Evolutionary conservation across 2,329 filamentous ascomycete genomes (phyloP), one percentile per base, ranked within the genome.

Genomic region (Colletotrichum australisinense): DNA sequence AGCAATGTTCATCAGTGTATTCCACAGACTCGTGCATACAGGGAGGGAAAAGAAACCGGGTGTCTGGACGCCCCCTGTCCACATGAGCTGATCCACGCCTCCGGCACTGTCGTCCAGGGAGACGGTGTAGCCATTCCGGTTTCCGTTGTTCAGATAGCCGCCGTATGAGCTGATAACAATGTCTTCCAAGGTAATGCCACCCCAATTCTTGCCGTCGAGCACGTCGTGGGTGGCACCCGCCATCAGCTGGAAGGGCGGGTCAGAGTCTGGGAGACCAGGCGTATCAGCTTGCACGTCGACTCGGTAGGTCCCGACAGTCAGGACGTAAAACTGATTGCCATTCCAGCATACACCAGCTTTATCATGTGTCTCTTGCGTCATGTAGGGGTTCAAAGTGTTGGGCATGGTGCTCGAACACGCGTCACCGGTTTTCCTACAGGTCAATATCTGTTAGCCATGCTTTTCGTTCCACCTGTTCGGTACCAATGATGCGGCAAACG

Each of bases 1-100:
- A 3, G 68, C 32, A 26, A 71, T 32, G 7, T 71, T 42, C 46
- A 62, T 56, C 24, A 71, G 1, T 1, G 68, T 71, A 3, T 62
- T 67, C 68, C 68, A 71, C 9, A 71, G 14, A 19, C 46, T 71
- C 2, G 68, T 71, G 68, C 68, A 71, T 1, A 71, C 68, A 5
- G 63, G 63, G 1, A 71, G 68, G 1, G 56, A 22, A 2, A 71
- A 71, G n/a, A 71, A 71, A 1, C 68, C 68, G 4, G 68, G 68
- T 1, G 68, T 71, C 8, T 8, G 56, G 6, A 71, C 56, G 11
- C 68, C 63, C 0, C 32, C 49, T 4, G 55, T 19, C 9, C 38
- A 28, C 63, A 71, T 62, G 6, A 71, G 56, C 46, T 67, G 19
- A 32, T 71, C 56, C 2, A 71, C 46, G 3, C 24, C 26, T 11